Evolutionary conservation across 2,329 filamentous ascomycete species (phyloP).

Genomic region (Botryotinia calthae): DNA sequence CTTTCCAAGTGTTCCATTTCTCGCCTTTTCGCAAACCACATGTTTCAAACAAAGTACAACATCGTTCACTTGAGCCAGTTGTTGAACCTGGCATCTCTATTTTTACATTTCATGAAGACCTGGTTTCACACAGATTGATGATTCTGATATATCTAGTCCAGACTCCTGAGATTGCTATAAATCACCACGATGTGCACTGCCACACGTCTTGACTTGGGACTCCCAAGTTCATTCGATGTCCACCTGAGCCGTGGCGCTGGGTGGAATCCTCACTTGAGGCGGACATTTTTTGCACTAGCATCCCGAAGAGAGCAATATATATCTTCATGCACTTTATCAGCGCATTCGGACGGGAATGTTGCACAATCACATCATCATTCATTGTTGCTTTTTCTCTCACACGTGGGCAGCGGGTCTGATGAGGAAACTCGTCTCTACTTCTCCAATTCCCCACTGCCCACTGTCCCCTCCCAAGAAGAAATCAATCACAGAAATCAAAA

Average conservation of each 20-base stretch:
- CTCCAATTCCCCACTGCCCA: not conserved
- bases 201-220: not conserved
- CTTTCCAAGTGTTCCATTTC: not conserved
- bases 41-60: not conserved
- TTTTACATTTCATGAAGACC: not conserved
- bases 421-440: not conserved
- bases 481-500: not conserved
- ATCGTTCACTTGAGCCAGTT: not conserved
- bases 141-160: not conserved
- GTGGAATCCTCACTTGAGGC: not conserved
- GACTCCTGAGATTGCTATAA: not conserved
- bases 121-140: not conserved
- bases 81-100: not conserved
- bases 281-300: not conserved
- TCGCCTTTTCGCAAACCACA: not conserved
- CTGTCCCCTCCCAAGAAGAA: not conserved
- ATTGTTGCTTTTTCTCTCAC: not conserved
- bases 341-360: not conserved
- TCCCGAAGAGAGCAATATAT: not conserved
- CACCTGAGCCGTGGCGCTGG: not conserved
- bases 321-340: constrained; percentile 3
- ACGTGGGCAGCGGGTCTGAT: not conserved
- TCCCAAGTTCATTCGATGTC: constrained; percentile 1
- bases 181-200: not conserved
- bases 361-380: not conserved